phyloP scores from a whole-genome alignment of 1,284 basidiomycete species.

The Coniophora puteana region DNA sequence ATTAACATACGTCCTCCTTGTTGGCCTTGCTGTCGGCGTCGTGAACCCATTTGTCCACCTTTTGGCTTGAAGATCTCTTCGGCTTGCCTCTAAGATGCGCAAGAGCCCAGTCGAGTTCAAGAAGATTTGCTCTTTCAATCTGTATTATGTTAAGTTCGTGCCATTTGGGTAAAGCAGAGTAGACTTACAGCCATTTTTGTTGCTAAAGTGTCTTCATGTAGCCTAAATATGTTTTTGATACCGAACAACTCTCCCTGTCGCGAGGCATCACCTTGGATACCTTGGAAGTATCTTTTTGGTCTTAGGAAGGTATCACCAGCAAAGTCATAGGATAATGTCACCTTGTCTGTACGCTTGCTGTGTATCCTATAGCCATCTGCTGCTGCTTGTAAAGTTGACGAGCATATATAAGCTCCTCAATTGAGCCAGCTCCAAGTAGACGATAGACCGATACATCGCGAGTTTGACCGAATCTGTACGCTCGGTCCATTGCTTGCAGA shows the following conservation, averaged over 20 bases:
- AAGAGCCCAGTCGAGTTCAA: constrained; percentile 75
- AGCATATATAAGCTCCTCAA: constrained; percentile 84
- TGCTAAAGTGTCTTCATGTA: constrained; percentile 70
- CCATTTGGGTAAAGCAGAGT: background rate
- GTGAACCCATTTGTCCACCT: constrained; percentile 35
- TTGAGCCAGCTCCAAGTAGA: constrained; percentile 80
- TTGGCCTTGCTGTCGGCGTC: constrained; percentile 49
- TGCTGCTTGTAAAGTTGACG: constrained; percentile 89
- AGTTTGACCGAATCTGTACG: constrained; percentile 85
- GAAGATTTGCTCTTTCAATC: constrained; percentile 73
- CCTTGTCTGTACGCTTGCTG: constrained; percentile 78
- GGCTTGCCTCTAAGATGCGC: constrained; percentile 52
- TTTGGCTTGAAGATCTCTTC: constrained; percentile 35
- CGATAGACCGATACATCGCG: constrained; percentile 85
- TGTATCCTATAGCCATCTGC: constrained; percentile 84
- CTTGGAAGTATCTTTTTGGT: constrained; percentile 66
- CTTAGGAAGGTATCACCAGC: background rate
- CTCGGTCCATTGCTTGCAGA: constrained; percentile 85
- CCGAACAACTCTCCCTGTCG: constrained; percentile 83
- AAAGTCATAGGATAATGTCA: constrained; percentile 17
- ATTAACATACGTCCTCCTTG: constrained; percentile 51
- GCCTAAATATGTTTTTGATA: constrained; percentile 75
- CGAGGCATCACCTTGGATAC: constrained; percentile 70
- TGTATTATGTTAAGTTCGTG: constrained; percentile 22
- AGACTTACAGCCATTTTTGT: constrained; percentile 66